Conservation (phyloP, 768 basidiomycete genomes). For the Strobilomyces echinocephalus region DNA sequence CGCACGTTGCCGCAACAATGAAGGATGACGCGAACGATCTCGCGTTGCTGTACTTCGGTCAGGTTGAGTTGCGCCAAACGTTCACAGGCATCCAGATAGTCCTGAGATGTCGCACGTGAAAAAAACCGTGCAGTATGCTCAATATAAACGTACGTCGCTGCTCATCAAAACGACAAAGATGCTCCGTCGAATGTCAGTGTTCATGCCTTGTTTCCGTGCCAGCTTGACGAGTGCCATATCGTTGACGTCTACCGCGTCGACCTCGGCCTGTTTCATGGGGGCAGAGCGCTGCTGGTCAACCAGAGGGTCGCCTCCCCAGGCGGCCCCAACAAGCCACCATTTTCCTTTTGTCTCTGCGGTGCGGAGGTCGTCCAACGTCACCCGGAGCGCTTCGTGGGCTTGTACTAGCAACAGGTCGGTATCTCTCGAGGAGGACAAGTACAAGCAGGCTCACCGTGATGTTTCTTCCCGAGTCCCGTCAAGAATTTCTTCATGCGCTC, state of each 20-base stretch:
- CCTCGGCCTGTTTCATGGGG: slow-evolving; percentile 18
- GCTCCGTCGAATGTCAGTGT: slow-evolving; percentile 88
- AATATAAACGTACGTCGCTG: slow-evolving; percentile 63
- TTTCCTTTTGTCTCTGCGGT: slow-evolving; percentile 84
- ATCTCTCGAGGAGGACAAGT: background rate
- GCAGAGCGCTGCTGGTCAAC: slow-evolving; percentile 55
- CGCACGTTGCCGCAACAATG: slow-evolving; percentile 89
- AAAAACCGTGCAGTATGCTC: background rate
- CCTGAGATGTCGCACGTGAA: slow-evolving; percentile 43
- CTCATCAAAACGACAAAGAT: slow-evolving; percentile 96
- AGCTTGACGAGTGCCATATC: slow-evolving; percentile 58
- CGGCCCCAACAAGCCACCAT: slow-evolving; percentile 98
- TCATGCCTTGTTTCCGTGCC: slow-evolving; percentile 97
- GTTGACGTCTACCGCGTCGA: slow-evolving; percentile 28
- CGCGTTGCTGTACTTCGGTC: slow-evolving; percentile 87
- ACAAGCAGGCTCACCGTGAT: slow-evolving; percentile 46
- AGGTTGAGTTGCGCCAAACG: slow-evolving; percentile 79
- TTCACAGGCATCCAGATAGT: slow-evolving; percentile 94
- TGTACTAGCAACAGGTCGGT: slow-evolving; percentile 48
- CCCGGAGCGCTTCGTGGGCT: slow-evolving; percentile 80
- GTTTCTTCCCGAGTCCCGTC: slow-evolving; percentile 66
- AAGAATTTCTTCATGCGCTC: slow-evolving; percentile 89
- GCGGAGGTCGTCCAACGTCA: slow-evolving; percentile 81
- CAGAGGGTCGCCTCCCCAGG: slow-evolving; percentile 91
- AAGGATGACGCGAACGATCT: slow-evolving; percentile 86